These are phyloP conservation scores for Moniliella sp. DNA, from an alignment of 1,284 basidiomycete genomes.

Conservation along the genomic window DNA sequence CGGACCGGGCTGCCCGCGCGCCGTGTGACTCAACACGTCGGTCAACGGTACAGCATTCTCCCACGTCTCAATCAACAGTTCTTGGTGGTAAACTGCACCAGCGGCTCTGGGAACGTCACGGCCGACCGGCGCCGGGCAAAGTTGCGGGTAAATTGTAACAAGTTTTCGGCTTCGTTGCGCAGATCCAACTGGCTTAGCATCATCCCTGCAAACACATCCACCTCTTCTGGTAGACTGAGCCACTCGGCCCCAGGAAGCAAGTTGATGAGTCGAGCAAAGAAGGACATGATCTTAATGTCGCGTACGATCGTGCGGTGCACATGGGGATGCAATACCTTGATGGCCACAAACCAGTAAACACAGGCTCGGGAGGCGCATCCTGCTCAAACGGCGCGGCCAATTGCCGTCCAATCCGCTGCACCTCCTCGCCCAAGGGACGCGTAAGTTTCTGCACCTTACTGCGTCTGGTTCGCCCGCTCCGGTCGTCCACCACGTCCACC, in stretches of 20 bases:
- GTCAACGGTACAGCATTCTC: constrained; percentile 81
- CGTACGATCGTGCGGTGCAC: constrained; percentile 53
- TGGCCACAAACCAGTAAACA: constrained; percentile 62
- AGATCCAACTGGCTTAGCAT: constrained; percentile 89
- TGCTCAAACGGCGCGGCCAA: constrained; percentile 20
- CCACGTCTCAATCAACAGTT: constrained; percentile 75
- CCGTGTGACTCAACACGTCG: constrained; percentile 67
- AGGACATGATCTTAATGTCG: constrained; percentile 78
- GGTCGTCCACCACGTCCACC: too few relatives aligned
- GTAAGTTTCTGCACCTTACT: too few relatives aligned
- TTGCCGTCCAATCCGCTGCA: constrained; percentile 4
- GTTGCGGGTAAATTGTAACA: constrained; percentile 63
- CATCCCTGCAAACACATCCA: constrained; percentile 81
- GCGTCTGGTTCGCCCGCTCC: too few relatives aligned
- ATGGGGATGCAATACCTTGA: constrained; percentile 81
- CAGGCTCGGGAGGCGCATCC: constrained; percentile 11
- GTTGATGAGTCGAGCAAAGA: constrained; percentile 64
- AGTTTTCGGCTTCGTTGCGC: constrained; percentile 68
- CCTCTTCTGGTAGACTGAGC: constrained; percentile 88
- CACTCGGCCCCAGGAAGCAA: constrained; percentile 79
- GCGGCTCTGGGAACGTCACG: constrained; percentile 70
- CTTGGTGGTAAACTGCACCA: constrained; percentile 54
- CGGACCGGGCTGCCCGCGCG: too few relatives aligned
- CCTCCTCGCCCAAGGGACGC: too few relatives aligned
- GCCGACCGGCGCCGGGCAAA: constrained; percentile 53